Evolutionary conservation across 1,284 basidiomycete genomes (phyloP).

Genomic region (Cutaneotrichosporon daszewskae): DNA sequence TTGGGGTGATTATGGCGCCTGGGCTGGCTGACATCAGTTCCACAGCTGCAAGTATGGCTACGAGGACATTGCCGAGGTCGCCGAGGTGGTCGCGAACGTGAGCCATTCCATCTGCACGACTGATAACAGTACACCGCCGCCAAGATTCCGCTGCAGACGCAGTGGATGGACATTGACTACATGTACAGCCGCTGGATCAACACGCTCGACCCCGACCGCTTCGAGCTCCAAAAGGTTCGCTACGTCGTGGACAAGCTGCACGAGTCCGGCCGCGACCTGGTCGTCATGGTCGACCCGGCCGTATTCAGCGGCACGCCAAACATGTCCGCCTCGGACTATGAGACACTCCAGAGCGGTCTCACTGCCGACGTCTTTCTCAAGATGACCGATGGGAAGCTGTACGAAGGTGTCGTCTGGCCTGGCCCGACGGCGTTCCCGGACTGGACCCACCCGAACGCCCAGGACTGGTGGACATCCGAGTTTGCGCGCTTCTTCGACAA

Average conservation of each 20-base stretch:
- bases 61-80: conserved; percentile 28
- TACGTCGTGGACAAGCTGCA: conserved; percentile 62
- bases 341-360: conserved; percentile 56
- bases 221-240: conserved; percentile 58
- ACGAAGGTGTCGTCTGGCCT: conserved; percentile 64
- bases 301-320: conserved; percentile 44
- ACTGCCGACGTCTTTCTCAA: conserved; percentile 59
- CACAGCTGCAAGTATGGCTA: conserved; percentile 36
- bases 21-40: too few relatives aligned
- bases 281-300: conserved; percentile 68
- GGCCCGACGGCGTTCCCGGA: conserved; percentile 61
- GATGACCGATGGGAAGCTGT: conserved; percentile 56
- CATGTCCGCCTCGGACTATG: conserved; percentile 49
- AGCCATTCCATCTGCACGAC: background rate
- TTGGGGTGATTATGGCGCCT: conserved; percentile 9
- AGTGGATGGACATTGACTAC: conserved; percentile 53
- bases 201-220: conserved; percentile 63
- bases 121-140: conserved; percentile 22
- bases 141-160: conserved; percentile 19
- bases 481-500: conserved; percentile 57
- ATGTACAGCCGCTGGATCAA: conserved; percentile 58
- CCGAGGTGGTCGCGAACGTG: conserved; percentile 30
- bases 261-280: conserved; percentile 55
- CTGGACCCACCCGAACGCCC: conserved; percentile 59
- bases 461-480: conserved; percentile 59